These are phyloP conservation scores for Ustilago sp. DNA, from an alignment of 1,284 basidiomycete genomes.

Conservation along the genomic window DNA sequence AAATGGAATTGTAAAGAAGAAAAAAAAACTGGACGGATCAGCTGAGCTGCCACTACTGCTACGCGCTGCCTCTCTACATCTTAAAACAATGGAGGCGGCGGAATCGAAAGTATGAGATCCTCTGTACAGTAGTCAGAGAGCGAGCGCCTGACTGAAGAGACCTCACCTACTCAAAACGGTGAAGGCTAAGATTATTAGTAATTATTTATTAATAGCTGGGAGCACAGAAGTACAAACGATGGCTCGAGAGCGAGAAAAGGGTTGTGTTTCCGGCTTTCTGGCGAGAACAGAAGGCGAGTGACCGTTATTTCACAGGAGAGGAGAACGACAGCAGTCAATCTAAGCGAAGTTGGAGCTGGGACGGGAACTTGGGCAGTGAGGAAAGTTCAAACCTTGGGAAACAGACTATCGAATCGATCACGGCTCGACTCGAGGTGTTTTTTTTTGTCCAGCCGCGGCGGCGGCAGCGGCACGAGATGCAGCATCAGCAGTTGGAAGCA, in stretches of 20 bases:
- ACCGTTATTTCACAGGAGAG: too few relatives aligned
- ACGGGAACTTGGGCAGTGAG: not conserved
- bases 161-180: too few relatives aligned
- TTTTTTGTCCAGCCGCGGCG: constrained; percentile 4
- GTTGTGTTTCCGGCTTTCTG: constrained; percentile 1
- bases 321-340: too few relatives aligned
- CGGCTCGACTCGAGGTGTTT: not conserved
- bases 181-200: too few relatives aligned
- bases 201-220: too few relatives aligned
- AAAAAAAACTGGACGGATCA: constrained; percentile 4
- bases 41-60: constrained; percentile 3
- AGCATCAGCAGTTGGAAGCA: not conserved
- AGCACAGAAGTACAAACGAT: not conserved
- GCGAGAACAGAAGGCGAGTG: not conserved
- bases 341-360: not conserved
- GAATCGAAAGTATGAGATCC: constrained; percentile 2
- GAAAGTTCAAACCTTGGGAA: not conserved
- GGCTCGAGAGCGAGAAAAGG: constrained; percentile 13
- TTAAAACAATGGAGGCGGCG: constrained; percentile 1
- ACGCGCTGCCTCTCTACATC: too few relatives aligned
- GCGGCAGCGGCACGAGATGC: constrained; percentile 5
- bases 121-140: not conserved
- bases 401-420: not conserved
- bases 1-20: not conserved
- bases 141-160: constrained; percentile 5